Evolutionary conservation across 1,284 basidiomycete genomes (phyloP), one percentile per base, ranked within the genome.

Genomic region (Sphagnurus paluster): DNA sequence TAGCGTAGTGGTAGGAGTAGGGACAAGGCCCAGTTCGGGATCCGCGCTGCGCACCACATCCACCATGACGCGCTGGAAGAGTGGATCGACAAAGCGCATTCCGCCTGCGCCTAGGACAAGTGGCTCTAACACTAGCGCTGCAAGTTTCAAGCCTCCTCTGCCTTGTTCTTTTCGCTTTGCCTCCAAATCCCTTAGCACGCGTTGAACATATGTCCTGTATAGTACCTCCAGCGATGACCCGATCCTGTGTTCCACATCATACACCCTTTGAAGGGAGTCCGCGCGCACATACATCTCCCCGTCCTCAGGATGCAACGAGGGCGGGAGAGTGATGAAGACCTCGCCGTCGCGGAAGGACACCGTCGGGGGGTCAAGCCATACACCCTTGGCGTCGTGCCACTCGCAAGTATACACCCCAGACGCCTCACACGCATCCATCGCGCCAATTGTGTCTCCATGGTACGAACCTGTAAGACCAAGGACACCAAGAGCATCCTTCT

Each of bases 361-460:
- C 2, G 80, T 82, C 0, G 96, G 94, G 4, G 94, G 84, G 7
- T 95, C 92, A 56, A 99, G 82, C 96, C 96, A 99, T 60, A 82
- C 86, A 0, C 96, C 96, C 60, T 93, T 86, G 2, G 92, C 87
- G 38, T 87, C 75, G 64, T 99, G 95, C 96, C 96, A 99, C 65
- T 98, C 93, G 50, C 95, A 98, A 14, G 90, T 95, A 67, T 90
- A 99, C 1, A 96, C 87, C 10, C 90, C 90, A 5, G 42, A 34
- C 59, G 93, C 90, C 55, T 87, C 84, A 56, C 87, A 90, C 3
- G 96, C 96, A 56, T 98, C 93, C 96, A 99, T 98, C 0, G 88
- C 87, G 1, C 96, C 96, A 56, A 98, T 97, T 14, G 96, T 98
- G 66, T 99, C 96, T 5, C 96, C 96, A 60, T 99, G 96, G 68